Conservation (phyloP, 2,329 filamentous ascomycete genomes). For the Xylaria sp. region DNA sequence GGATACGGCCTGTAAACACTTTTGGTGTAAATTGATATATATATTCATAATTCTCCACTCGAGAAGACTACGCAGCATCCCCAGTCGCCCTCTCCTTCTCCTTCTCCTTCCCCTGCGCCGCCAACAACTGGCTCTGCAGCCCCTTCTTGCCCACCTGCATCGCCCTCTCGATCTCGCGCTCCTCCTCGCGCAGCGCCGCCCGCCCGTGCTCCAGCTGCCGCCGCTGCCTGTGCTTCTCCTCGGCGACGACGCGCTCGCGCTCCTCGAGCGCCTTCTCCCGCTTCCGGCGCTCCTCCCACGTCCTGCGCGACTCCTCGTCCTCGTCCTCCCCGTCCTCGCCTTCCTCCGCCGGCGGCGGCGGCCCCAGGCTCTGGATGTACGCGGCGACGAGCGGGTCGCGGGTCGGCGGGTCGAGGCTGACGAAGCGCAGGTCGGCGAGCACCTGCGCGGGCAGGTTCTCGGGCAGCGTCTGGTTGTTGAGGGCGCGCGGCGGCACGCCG, state of each 20-base stretch:
- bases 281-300: slow-evolving; percentile 53
- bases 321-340: slow-evolving; percentile 55
- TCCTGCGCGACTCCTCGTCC: slow-evolving; percentile 51
- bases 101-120: slow-evolving; percentile 30
- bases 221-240: slow-evolving; percentile 64
- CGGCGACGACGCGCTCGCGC: slow-evolving; percentile 62
- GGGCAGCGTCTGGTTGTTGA: slow-evolving; percentile 62
- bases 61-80: slow-evolving; percentile 11
- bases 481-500: slow-evolving; percentile 56
- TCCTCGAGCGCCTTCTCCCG: slow-evolving; percentile 70
- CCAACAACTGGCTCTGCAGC: slow-evolving; percentile 61
- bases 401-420: slow-evolving; percentile 62
- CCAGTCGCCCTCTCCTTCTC: slow-evolving; percentile 9
- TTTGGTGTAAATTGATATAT: not conserved
- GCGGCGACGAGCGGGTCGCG: slow-evolving; percentile 68
- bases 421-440: slow-evolving; percentile 69
- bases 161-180: slow-evolving; percentile 68
- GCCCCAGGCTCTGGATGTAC: slow-evolving; percentile 65
- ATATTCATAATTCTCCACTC: not conserved
- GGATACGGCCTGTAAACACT: not conserved
- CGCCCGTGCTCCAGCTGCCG: slow-evolving; percentile 63
- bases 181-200: slow-evolving; percentile 65
- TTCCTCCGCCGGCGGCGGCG: slow-evolving; percentile 49
- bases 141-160: slow-evolving; percentile 71
- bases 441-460: slow-evolving; percentile 64